Percentiles rank a stretch among this genome's conserved stretches.
phyloP scores from a whole-genome alignment of 2,329 filamentous ascomycete genomes.

The Truncatella angustata region DNA sequence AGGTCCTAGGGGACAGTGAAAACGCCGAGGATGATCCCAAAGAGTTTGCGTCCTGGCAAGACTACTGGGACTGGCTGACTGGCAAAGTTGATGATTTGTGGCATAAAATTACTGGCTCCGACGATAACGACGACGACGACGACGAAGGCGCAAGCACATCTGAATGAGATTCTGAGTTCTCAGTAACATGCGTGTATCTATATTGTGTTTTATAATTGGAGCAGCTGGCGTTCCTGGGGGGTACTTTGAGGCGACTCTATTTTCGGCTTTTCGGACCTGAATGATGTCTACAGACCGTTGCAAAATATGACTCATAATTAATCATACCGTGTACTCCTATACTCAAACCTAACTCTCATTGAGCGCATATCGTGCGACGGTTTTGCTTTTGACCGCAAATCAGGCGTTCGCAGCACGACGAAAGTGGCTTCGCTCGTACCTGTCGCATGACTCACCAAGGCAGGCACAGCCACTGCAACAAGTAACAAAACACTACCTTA shows the following conservation, averaged over 20 bases:
- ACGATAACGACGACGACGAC: background rate
- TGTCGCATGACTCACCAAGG: background rate
- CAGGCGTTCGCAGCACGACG: too few species aligned
- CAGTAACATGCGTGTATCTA: background rate
- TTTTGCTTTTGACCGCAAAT: too few species aligned
- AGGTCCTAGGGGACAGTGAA: background rate
- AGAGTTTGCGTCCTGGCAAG: conserved; percentile 28
- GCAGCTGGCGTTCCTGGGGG: background rate
- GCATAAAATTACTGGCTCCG: conserved; percentile 39
- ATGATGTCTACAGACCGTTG: background rate
- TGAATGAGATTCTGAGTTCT: background rate
- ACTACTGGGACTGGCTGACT: conserved; percentile 51
- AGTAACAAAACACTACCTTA: background rate
- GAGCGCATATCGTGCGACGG: too few species aligned
- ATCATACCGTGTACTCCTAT: background rate
- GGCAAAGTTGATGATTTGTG: conserved; percentile 45
- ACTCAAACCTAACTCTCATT: too few species aligned
- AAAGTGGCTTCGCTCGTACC: too few species aligned
- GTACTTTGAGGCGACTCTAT: background rate
- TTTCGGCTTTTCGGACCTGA: background rate
- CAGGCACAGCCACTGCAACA: background rate
- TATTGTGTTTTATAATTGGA: background rate
- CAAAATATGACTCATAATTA: background rate
- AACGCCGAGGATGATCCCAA: conserved; percentile 21
- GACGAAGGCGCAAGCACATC: background rate